Percentiles rank a stretch among this genome's conserved stretches.
phyloP scores from a whole-genome alignment of 352 stramenopile genomes.

The Poterioochromonas sp. region DNA sequence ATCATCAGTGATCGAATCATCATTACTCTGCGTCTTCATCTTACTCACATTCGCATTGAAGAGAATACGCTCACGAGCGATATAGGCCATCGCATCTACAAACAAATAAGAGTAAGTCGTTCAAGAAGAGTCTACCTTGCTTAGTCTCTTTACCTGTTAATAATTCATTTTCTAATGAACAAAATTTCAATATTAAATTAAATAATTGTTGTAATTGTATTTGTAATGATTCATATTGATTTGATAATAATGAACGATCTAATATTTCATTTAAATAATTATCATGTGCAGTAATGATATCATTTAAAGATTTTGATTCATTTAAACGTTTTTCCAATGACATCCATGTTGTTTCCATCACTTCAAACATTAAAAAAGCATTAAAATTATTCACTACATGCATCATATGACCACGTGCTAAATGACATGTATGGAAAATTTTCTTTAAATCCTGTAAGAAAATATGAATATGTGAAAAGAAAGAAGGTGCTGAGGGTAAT shows the following conservation, averaged over 20 bases:
- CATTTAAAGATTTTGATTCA: slow-evolving; percentile 79
- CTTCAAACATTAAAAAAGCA: slow-evolving; percentile 24
- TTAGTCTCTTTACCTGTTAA: neutral
- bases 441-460: slow-evolving; percentile 20
- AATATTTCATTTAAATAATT: slow-evolving; percentile 77
- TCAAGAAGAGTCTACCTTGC: neutral
- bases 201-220: slow-evolving; percentile 18
- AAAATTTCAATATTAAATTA: slow-evolving; percentile 3
- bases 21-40: too few species aligned
- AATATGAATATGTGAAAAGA: neutral
- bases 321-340: slow-evolving; percentile 75
- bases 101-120: neutral
- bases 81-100: slow-evolving; percentile 1
- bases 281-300: slow-evolving; percentile 87
- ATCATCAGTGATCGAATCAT: too few species aligned
- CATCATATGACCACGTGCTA: slow-evolving; percentile 92
- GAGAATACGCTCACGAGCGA: too few species aligned
- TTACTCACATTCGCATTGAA: too few species aligned
- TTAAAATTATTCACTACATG: slow-evolving; percentile 90
- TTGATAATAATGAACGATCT: slow-evolving; percentile 47
- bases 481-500: neutral
- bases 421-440: slow-evolving; percentile 80
- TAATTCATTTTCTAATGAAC: neutral
- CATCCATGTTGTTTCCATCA: slow-evolving; percentile 77
- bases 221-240: slow-evolving; percentile 28